Base-by-base conservation (phyloP, 208 protist species). In the Acanthamoeba quina region DNA sequence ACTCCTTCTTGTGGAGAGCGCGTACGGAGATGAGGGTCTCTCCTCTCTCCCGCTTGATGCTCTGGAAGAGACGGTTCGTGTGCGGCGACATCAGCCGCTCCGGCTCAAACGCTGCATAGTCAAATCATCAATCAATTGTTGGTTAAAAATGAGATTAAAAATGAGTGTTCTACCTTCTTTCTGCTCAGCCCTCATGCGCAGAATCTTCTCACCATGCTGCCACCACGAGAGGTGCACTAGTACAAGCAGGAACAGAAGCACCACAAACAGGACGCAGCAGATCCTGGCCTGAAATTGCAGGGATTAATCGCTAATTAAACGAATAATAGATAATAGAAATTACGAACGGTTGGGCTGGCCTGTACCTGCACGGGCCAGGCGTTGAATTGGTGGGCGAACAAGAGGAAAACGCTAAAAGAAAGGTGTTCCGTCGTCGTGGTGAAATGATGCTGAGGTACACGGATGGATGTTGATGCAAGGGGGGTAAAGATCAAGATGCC, bases 1-100 rank as follows among this genome's bases (percentile, higher is more conserved):
- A 80, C 72, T 80, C 72, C 72, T 80, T 80, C 37, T 80, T 80
- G 37, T 80, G 72, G 21, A 80, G 72, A 34, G 44, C 72, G 41
- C 72, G 31, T 13, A 80, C 72, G 17, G 72, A 80, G 17, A 52
- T 34, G 41, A 52, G 72, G 4, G 72, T 80, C 72, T 80, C 72
- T 29, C 72, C 72, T 11, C 72, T 44, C 72, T 80, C 72, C 9
- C 72, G 72, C 72, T 80, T 80, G 3, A 80, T 80, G 72, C 37
- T 80, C 29, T 80, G 72, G 37, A 80, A 80, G 34, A 80, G 72
- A 1, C 72, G 72, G 72, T 26, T 80, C 1, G 72, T 80, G 37
- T 80, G 72, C 0, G 72, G 72, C 31, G 72, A 80, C 72, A 80
- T 80, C 31, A 80, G 37, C 26, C 17, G 72, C 72, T 80, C 72